phyloP scores from a whole-genome alignment of 164 flowering plant genomes.

The Platanus orientalis region DNA sequence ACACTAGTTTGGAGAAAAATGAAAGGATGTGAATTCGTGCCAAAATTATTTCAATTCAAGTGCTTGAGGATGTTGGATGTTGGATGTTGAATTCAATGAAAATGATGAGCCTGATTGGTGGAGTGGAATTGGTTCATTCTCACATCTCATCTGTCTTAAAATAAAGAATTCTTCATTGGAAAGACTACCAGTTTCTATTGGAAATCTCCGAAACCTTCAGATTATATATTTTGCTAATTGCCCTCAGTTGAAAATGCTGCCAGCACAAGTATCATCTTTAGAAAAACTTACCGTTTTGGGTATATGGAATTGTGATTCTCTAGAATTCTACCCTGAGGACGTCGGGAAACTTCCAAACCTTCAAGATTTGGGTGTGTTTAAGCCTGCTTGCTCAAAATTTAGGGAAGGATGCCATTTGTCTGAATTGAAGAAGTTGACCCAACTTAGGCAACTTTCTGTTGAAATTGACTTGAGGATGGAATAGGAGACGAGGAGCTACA shows the following conservation, averaged over 20 bases:
- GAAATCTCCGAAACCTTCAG: slow-evolving; percentile 2
- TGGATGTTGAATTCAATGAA: background rate
- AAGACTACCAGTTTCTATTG: background rate
- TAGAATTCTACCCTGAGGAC: background rate
- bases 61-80: slow-evolving; percentile 1
- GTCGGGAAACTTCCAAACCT: slow-evolving; percentile 7
- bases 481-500: too few relatives aligned
- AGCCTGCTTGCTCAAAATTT: background rate
- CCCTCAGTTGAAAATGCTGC: background rate
- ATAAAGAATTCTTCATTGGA: too few relatives aligned
- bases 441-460: background rate
- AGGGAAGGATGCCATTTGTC: background rate
- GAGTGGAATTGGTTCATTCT: slow-evolving; percentile 5
- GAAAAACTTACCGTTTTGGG: background rate
- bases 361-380: background rate
- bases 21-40: background rate
- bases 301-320: background rate
- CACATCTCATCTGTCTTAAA: background rate
- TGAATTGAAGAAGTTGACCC: slow-evolving; percentile 7
- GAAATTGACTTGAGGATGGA: too few relatives aligned
- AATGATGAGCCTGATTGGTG: background rate
- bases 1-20: background rate
- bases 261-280: background rate
- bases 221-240: background rate
- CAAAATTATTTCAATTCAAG: background rate